Conservation (phyloP, 768 basidiomycete genomes). For the Boletus rubroflammeus region DNA sequence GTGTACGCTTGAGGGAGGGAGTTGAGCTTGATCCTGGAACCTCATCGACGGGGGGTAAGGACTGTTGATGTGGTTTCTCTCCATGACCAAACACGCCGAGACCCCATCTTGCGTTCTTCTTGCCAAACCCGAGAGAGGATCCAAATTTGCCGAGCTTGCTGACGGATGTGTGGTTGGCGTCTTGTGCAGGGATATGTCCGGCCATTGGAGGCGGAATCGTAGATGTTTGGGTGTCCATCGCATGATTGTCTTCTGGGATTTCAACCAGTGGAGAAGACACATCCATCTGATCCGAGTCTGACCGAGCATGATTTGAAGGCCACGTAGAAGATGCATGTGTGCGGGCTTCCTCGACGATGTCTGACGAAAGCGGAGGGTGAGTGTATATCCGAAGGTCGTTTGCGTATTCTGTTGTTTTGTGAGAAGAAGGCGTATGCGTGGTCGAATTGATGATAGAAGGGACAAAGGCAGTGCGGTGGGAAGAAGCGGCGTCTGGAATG, state of each 20-base stretch:
- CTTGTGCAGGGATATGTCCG: conserved; percentile 36
- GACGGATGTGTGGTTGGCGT: conserved; percentile 39
- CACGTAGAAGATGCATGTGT: conserved; percentile 23
- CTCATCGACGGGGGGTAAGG: conserved; percentile 72
- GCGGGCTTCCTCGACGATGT: conserved; percentile 29
- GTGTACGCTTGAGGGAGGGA: conserved; percentile 72
- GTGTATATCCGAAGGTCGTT: conserved; percentile 33
- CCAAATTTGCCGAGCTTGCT: conserved; percentile 58
- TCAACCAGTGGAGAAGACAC: conserved; percentile 48
- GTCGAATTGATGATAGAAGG: conserved; percentile 35
- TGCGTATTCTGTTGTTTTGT: conserved; percentile 34
- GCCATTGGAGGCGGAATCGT: conserved; percentile 43
- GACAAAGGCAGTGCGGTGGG: conserved; percentile 54
- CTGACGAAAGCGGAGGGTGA: conserved; percentile 32
- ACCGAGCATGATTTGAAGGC: conserved; percentile 29
- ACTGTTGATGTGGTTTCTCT: conserved; percentile 61
- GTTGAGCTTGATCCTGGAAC: conserved; percentile 51
- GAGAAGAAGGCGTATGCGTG: conserved; percentile 29
- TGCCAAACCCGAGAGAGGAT: conserved; percentile 56
- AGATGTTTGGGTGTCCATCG: conserved; percentile 49
- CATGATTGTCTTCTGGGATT: conserved; percentile 36
- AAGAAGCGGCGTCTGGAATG: conserved; percentile 46
- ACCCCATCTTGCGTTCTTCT: conserved; percentile 67
- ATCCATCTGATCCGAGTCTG: conserved; percentile 51
- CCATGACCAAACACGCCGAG: conserved; percentile 67